Evolutionary conservation across 768 basidiomycete species (phyloP).

Genomic region (Cystofilobasidium bisporidii): DNA sequence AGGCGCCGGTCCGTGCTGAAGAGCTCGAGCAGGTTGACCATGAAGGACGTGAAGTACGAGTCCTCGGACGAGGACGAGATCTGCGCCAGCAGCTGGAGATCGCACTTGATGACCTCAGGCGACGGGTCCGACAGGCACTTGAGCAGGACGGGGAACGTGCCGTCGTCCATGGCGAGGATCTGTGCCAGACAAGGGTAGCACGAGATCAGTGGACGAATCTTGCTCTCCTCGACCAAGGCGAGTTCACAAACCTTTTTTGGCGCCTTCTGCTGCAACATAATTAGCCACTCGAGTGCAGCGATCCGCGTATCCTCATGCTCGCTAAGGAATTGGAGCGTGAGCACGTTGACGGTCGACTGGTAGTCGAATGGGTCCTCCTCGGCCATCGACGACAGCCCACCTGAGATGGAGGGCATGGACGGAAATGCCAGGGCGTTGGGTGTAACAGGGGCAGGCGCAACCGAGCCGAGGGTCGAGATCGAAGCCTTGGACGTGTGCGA

Average conservation of each 20-base stretch:
- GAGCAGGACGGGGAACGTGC: constrained; percentile 86
- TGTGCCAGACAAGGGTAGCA: too few species aligned
- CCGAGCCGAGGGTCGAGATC: neutral
- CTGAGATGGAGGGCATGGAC: neutral
- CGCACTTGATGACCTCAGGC: constrained; percentile 95
- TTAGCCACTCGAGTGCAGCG: constrained; percentile 90
- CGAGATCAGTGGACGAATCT: neutral
- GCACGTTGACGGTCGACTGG: constrained; percentile 77
- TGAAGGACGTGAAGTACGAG: constrained; percentile 87
- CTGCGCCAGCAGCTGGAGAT: constrained; percentile 88
- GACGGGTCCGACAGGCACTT: constrained; percentile 94
- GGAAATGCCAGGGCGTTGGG: constrained; percentile 19
- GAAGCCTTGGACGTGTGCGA: neutral
- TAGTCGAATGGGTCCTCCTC: constrained; percentile 79
- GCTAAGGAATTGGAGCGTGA: constrained; percentile 87
- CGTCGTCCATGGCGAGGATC: constrained; percentile 94
- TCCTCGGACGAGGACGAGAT: constrained; percentile 89
- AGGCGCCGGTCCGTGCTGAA: constrained; percentile 89
- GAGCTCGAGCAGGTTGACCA: constrained; percentile 85
- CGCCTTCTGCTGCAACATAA: constrained; percentile 97
- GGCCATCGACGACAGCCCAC: constrained; percentile 31
- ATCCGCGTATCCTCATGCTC: constrained; percentile 95
- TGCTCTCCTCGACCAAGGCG: too few species aligned
- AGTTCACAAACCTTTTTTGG: constrained; percentile 79
- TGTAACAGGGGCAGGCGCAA: neutral